phyloP scores from a whole-genome alignment of 202 grass and related monocot species.

The Zizania palustris region DNA sequence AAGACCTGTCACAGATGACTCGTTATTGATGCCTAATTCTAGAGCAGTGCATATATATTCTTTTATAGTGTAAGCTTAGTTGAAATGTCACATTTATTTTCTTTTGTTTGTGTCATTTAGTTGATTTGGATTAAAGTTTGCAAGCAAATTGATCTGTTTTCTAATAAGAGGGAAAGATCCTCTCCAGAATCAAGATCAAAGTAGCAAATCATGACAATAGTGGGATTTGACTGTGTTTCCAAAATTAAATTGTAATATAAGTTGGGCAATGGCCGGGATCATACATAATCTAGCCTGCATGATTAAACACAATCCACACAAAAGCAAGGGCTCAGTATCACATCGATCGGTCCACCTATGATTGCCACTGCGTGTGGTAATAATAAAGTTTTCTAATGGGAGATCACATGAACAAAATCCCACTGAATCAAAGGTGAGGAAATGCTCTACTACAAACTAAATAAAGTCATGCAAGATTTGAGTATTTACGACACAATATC shows the following conservation, averaged over 20 bases:
- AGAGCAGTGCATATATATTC: too few relatives aligned
- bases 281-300: not conserved
- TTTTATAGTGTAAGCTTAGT: not conserved
- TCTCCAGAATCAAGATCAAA: not conserved
- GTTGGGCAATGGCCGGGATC: not conserved
- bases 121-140: not conserved
- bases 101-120: not conserved
- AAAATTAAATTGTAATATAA: not conserved
- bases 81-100: not conserved
- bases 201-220: not conserved
- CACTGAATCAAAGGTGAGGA: not conserved
- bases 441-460: not conserved
- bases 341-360: not conserved
- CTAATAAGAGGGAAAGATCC: not conserved
- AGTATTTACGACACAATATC: not conserved
- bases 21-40: too few relatives aligned
- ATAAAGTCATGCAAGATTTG: not conserved
- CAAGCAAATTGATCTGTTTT: not conserved
- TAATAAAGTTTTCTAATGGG: not conserved
- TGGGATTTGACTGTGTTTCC: constrained; percentile 6
- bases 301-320: not conserved
- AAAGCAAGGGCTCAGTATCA: not conserved
- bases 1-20: too few relatives aligned
- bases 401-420: constrained; percentile 21
- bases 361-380: not conserved